Conservation (phyloP, 2,329 filamentous ascomycete genomes). For the Domatiomyces globalis region DNA sequence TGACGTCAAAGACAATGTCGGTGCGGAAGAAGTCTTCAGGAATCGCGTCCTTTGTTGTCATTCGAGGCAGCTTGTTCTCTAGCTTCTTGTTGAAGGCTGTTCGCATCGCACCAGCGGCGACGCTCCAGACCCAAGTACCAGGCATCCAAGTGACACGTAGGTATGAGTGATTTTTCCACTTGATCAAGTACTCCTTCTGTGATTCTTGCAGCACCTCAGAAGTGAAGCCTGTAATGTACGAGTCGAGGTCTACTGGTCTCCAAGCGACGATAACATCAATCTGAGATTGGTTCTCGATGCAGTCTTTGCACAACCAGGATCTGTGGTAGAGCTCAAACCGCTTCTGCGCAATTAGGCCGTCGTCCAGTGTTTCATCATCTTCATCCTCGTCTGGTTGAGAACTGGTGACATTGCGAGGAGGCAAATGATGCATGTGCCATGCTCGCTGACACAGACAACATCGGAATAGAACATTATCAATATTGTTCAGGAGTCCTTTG, state of each 20-base stretch:
- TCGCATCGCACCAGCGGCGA: constrained; percentile 49
- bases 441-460: constrained; percentile 62
- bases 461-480: constrained; percentile 64
- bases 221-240: constrained; percentile 39
- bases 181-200: constrained; percentile 82
- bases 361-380: constrained; percentile 23
- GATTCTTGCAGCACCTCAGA: constrained; percentile 52
- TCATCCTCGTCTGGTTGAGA: constrained; percentile 21
- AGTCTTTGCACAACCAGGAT: constrained; percentile 71
- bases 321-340: constrained; percentile 58
- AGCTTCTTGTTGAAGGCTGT: constrained; percentile 61
- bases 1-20: constrained; percentile 78
- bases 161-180: constrained; percentile 72
- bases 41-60: constrained; percentile 63
- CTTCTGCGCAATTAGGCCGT: constrained; percentile 41
- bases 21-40: constrained; percentile 73
- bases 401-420: constrained; percentile 27
- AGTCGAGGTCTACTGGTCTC: constrained; percentile 53
- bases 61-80: constrained; percentile 48
- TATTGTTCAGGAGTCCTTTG: constrained; percentile 55
- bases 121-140: constrained; percentile 75
- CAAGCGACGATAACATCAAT: constrained; percentile 74
- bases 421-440: constrained; percentile 76
- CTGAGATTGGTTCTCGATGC: constrained; percentile 49
- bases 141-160: constrained; percentile 75